Conservation (phyloP, 331 rosid genomes). For the Quercus tomentella region DNA sequence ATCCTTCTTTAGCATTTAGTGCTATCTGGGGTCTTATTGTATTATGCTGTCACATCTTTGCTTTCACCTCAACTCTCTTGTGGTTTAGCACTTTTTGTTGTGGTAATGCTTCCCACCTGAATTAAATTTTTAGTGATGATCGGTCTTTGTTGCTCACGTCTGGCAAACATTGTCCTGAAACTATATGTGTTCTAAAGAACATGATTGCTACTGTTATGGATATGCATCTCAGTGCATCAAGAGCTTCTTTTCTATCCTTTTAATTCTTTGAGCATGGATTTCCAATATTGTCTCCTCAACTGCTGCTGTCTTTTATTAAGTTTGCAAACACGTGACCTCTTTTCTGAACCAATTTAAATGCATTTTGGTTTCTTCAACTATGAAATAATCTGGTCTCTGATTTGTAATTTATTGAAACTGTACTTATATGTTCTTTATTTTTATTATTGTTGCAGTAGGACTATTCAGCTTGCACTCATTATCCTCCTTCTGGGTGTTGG, state of each 20-base stretch:
- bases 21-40: background rate
- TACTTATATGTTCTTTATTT: slow-evolving; percentile 9
- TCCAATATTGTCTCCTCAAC: background rate
- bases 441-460: slow-evolving; percentile 57
- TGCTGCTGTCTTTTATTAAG: slow-evolving; percentile 2
- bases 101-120: background rate
- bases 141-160: background rate
- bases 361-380: background rate
- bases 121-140: background rate
- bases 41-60: background rate
- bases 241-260: background rate
- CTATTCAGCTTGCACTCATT: slow-evolving; percentile 63
- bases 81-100: background rate
- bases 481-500: slow-evolving; percentile 86
- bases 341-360: background rate
- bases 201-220: background rate
- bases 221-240: background rate
- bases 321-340: slow-evolving; percentile 3
- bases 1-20: background rate
- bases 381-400: background rate
- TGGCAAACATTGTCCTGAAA: background rate
- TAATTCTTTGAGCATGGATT: background rate
- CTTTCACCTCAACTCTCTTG: background rate
- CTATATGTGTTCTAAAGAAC: background rate
- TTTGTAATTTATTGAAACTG: background rate